phyloP scores from a whole-genome alignment of 495 filamentous ascomycete species.

The Pseudoneurospora amorphoporcata region DNA sequence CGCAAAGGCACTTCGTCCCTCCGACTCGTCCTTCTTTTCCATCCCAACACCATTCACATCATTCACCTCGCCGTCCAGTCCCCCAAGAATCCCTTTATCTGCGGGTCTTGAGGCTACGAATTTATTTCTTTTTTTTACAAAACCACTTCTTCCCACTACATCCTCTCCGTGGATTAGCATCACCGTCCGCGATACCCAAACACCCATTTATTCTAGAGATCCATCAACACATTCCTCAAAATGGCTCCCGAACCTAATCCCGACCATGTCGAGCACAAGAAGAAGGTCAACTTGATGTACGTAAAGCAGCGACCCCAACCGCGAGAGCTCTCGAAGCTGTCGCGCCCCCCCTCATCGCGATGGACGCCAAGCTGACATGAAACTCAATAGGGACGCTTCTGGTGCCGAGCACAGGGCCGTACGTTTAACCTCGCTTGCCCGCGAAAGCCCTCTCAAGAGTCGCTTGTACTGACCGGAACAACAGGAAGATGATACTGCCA shows the following conservation, averaged over 20 bases:
- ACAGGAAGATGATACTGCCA: constrained; percentile 85
- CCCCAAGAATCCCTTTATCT: neutral
- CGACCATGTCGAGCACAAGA: constrained; percentile 69
- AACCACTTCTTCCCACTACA: neutral
- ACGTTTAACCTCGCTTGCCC: constrained; percentile 28
- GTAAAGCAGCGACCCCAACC: constrained; percentile 18
- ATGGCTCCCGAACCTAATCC: constrained; percentile 27
- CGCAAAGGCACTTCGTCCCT: neutral
- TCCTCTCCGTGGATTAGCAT: neutral
- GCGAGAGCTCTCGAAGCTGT: constrained; percentile 2
- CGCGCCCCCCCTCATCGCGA: neutral
- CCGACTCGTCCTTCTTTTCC: neutral
- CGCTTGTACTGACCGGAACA: constrained; percentile 11
- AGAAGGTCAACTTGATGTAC: constrained; percentile 87
- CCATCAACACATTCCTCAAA: constrained; percentile 17
- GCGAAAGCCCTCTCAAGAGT: constrained; percentile 4
- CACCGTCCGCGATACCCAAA: constrained; percentile 3
- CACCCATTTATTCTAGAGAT: constrained; percentile 4
- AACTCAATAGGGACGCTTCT: constrained; percentile 64
- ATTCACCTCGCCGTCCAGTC: neutral
- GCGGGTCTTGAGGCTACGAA: neutral
- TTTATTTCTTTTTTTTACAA: neutral
- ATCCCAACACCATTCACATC: neutral
- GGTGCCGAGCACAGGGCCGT: constrained; percentile 82
- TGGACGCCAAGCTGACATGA: constrained; percentile 18